Percentiles rank a stretch among this genome's conserved stretches.
Evolutionary conservation across 2,329 filamentous ascomycete genomes (phyloP).

Genomic region (Pseudocercospora cruenta): DNA sequence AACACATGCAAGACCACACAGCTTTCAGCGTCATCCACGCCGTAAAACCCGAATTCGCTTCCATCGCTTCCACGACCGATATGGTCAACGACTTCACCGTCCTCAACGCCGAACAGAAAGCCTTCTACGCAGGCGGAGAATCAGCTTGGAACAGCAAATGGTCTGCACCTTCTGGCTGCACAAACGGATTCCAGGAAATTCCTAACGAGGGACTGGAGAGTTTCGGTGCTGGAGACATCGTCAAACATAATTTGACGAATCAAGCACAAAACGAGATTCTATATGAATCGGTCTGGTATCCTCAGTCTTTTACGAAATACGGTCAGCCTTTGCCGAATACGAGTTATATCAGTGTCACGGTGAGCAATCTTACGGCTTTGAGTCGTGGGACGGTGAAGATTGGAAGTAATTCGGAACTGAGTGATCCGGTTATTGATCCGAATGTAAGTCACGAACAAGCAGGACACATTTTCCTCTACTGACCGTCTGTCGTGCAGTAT

Average conservation of each 20-base stretch:
- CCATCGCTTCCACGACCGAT: slow-evolving; percentile 15
- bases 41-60: slow-evolving; percentile 30
- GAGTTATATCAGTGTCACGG: slow-evolving; percentile 16
- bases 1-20: slow-evolving; percentile 64
- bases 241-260: slow-evolving; percentile 12
- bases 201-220: slow-evolving; percentile 16
- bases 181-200: slow-evolving; percentile 26
- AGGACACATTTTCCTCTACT: neutral
- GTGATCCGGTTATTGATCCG: slow-evolving; percentile 23
- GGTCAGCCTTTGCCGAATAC: slow-evolving; percentile 13
- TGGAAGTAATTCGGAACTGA: slow-evolving; percentile 12
- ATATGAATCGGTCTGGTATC: slow-evolving; percentile 24
- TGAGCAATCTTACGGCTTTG: slow-evolving; percentile 16
- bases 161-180: slow-evolving; percentile 24
- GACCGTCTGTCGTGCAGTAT: slow-evolving; percentile 7
- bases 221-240: slow-evolving; percentile 20
- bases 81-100: slow-evolving; percentile 22
- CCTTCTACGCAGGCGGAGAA: slow-evolving; percentile 17
- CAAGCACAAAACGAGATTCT: slow-evolving; percentile 27
- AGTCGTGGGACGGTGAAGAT: slow-evolving; percentile 14
- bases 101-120: slow-evolving; percentile 18
- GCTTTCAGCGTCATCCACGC: slow-evolving; percentile 42
- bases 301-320: slow-evolving; percentile 17
- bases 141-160: slow-evolving; percentile 22
- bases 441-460: slow-evolving; percentile 12